These are phyloP conservation scores for Pyricularia grisea DNA, from an alignment of 2,329 filamentous ascomycete genomes.

Conservation along the genomic window DNA sequence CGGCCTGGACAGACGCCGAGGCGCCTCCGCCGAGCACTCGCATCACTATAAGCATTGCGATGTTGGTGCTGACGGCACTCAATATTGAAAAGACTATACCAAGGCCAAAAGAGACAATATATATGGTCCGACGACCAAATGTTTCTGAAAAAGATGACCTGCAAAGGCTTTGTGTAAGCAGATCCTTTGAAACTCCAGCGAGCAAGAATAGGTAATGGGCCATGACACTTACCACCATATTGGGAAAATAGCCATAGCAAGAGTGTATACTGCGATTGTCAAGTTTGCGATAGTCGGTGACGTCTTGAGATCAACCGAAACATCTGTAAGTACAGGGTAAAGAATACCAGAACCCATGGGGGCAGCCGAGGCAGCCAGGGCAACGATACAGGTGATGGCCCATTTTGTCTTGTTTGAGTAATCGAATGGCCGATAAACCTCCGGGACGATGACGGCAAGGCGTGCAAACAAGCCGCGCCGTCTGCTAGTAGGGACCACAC, in stretches of 20 bases:
- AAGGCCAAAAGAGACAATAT: constrained; percentile 62
- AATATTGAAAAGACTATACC: constrained; percentile 64
- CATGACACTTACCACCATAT: constrained; percentile 57
- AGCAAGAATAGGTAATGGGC: not conserved
- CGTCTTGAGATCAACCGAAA: constrained; percentile 52
- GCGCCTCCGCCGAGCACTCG: constrained; percentile 66
- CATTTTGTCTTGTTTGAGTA: constrained; percentile 73
- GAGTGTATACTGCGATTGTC: constrained; percentile 72
- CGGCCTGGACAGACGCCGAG: constrained; percentile 71
- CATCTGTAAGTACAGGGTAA: constrained; percentile 63
- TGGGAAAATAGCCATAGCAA: constrained; percentile 74
- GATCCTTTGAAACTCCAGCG: not conserved
- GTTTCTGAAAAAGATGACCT: constrained; percentile 66
- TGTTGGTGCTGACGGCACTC: constrained; percentile 58
- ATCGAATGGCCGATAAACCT: constrained; percentile 66
- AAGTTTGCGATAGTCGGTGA: constrained; percentile 62
- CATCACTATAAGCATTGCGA: constrained; percentile 70
- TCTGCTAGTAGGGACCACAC: constrained; percentile 31
- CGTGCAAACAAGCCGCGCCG: constrained; percentile 66
- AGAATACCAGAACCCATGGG: constrained; percentile 81
- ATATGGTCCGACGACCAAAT: constrained; percentile 67
- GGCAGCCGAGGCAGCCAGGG: constrained; percentile 65
- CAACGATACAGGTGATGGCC: constrained; percentile 70
- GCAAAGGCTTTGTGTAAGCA: not conserved
- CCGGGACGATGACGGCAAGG: constrained; percentile 59